phyloP scores from a whole-genome alignment of 345 rosid genomes.

The Eucalyptus albens region DNA sequence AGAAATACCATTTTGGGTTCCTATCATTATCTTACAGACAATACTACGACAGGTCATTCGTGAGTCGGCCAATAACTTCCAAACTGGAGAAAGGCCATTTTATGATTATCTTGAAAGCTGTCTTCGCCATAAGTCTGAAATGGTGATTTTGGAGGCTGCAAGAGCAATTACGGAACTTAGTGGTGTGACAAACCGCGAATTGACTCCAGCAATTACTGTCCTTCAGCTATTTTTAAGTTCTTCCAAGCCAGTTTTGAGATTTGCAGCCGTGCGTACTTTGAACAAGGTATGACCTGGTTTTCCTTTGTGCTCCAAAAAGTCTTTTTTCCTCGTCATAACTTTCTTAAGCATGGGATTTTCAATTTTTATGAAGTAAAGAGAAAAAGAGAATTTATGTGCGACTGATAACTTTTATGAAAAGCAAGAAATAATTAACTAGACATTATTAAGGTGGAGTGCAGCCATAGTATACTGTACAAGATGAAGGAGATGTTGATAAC shows the following conservation, averaged over 20 bases:
- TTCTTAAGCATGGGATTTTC: background rate
- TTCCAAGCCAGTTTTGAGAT: conserved; percentile 92
- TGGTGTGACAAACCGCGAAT: conserved; percentile 85
- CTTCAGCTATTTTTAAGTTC: conserved; percentile 97
- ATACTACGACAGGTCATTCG: conserved; percentile 55
- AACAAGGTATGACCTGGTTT: conserved; percentile 48
- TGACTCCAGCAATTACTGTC: conserved; percentile 97
- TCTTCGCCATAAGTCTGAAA: conserved; percentile 95
- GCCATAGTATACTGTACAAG: background rate
- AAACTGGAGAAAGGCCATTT: conserved; percentile 88
- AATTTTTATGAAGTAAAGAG: background rate
- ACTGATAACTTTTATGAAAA: background rate
- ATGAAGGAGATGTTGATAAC: background rate
- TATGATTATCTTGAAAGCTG: conserved; percentile 95
- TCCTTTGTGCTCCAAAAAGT: background rate
- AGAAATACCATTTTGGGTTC: background rate
- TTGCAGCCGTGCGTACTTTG: conserved; percentile 96
- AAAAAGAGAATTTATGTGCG: background rate
- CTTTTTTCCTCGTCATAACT: background rate
- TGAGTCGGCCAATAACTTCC: conserved; percentile 60
- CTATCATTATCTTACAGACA: background rate
- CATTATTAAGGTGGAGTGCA: background rate
- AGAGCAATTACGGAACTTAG: conserved; percentile 97
- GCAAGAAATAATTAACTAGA: background rate
- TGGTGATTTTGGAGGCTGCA: conserved; percentile 98